Percentiles rank a stretch among this genome's conserved stretches.
phyloP scores from a whole-genome alignment of 768 basidiomycete species.

The Rhizopogon roseolus region DNA sequence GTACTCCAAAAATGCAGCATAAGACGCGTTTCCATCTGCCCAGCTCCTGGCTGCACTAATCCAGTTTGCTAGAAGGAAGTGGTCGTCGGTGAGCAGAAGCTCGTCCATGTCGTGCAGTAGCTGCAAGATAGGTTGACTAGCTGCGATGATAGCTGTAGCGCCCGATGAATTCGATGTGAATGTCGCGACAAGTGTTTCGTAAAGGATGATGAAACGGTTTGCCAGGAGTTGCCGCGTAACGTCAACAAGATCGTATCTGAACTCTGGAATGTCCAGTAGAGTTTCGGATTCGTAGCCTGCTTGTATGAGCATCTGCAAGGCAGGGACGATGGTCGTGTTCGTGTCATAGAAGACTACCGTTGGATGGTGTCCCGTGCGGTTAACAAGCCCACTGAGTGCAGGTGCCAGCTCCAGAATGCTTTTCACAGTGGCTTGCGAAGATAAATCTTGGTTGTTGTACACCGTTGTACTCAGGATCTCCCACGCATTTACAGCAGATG shows the following conservation, averaged over 20 bases:
- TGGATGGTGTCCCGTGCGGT: conserved; percentile 27
- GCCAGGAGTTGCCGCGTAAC: conserved; percentile 34
- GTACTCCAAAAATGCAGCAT: conserved; percentile 32
- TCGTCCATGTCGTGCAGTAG: conserved; percentile 31
- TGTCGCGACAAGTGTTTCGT: conserved; percentile 23
- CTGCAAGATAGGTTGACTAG: conserved; percentile 22
- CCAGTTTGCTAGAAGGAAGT: conserved; percentile 33
- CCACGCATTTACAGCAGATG: conserved; percentile 29
- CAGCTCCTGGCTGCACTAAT: conserved; percentile 28
- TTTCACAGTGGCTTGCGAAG: conserved; percentile 30
- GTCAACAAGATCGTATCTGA: conserved; percentile 35
- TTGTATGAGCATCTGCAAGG: conserved; percentile 63
- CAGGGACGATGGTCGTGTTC: conserved; percentile 62
- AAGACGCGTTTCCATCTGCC: conserved; percentile 24
- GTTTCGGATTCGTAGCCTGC: conserved; percentile 11
- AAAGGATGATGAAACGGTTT: conserved; percentile 32
- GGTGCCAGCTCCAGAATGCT: conserved; percentile 34
- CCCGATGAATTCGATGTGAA: conserved; percentile 21
- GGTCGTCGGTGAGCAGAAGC: conserved; percentile 25
- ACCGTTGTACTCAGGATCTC: conserved; percentile 31
- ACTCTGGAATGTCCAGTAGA: conserved; percentile 26
- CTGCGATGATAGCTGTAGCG: conserved; percentile 14
- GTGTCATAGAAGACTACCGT: conserved; percentile 34
- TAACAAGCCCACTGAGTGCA: conserved; percentile 27
- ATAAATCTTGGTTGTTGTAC: conserved; percentile 31